phyloP scores from a whole-genome alignment of 202 grass and related monocot species.

The Hordeum pubiflorum region DNA sequence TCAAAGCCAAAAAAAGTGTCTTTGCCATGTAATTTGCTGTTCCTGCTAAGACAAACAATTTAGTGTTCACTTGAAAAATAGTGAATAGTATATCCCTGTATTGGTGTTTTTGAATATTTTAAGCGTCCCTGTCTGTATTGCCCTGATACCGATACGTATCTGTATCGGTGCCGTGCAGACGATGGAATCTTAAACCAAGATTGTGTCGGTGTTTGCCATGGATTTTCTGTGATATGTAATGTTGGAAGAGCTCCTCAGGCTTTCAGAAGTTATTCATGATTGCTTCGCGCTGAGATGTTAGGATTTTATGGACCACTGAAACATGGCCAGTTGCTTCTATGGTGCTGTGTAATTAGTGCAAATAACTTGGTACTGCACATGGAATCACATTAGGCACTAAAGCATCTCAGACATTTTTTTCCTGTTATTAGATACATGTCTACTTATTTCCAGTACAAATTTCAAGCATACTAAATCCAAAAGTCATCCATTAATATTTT shows the following conservation, averaged over 20 bases:
- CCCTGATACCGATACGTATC: background rate
- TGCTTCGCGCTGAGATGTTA: background rate
- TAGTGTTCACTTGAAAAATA: background rate
- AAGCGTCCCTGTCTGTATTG: background rate
- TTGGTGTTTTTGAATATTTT: background rate
- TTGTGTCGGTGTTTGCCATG: background rate
- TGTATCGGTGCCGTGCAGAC: background rate
- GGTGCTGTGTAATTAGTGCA: background rate
- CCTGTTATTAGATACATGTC: background rate
- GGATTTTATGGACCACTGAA: background rate
- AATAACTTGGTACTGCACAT: background rate
- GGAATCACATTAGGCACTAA: background rate
- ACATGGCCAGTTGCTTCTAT: background rate
- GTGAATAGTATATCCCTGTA: background rate
- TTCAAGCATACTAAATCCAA: background rate
- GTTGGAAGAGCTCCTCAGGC: background rate
- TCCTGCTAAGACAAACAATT: background rate
- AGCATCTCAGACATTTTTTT: background rate
- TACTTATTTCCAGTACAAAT: background rate
- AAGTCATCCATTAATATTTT: background rate
- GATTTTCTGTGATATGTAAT: background rate
- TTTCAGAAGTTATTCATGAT: background rate
- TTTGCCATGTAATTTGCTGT: background rate
- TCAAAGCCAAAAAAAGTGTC: background rate
- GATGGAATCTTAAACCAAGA: background rate